Evolutionary conservation across 1,139 yeast species (phyloP).

Genomic region (Candida pseudocylindracea): DNA sequence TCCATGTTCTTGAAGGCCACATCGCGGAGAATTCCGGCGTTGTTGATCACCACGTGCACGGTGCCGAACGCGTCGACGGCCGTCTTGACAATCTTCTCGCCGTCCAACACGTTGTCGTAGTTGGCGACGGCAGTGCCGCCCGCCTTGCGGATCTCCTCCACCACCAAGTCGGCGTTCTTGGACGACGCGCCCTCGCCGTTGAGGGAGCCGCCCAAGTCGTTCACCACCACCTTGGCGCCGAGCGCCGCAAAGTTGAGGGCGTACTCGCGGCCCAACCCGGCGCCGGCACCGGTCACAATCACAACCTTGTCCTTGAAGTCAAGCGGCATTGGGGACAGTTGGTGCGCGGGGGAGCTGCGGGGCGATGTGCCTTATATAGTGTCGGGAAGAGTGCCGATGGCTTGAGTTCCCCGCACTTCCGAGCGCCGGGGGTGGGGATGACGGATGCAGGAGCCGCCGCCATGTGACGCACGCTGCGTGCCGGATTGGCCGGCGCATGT

Average conservation of each 20-base stretch:
- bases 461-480: too few species aligned
- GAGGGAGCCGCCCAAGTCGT: slow-evolving; percentile 77
- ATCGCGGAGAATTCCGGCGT: slow-evolving; percentile 84
- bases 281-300: slow-evolving; percentile 92
- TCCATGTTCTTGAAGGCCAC: slow-evolving; percentile 64
- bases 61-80: slow-evolving; percentile 79
- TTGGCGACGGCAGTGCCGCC: slow-evolving; percentile 90
- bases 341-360: too few species aligned
- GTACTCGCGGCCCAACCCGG: slow-evolving; percentile 82
- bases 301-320: slow-evolving; percentile 67
- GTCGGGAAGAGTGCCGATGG: too few species aligned
- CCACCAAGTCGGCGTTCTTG: slow-evolving; percentile 75
- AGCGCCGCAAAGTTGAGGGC: slow-evolving; percentile 73
- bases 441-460: too few species aligned
- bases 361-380: too few species aligned
- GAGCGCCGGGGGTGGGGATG: too few species aligned
- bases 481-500: too few species aligned
- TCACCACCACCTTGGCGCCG: slow-evolving; percentile 86
- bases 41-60: slow-evolving; percentile 75
- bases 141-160: slow-evolving; percentile 47
- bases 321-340: slow-evolving; percentile 2
- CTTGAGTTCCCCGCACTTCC: too few species aligned
- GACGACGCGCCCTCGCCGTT: slow-evolving; percentile 44
- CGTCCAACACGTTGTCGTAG: slow-evolving; percentile 77
- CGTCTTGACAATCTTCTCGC: slow-evolving; percentile 68